These are phyloP conservation scores for Trichoderma sp. DNA, from an alignment of 2,329 filamentous ascomycete genomes.

Conservation along the genomic window DNA sequence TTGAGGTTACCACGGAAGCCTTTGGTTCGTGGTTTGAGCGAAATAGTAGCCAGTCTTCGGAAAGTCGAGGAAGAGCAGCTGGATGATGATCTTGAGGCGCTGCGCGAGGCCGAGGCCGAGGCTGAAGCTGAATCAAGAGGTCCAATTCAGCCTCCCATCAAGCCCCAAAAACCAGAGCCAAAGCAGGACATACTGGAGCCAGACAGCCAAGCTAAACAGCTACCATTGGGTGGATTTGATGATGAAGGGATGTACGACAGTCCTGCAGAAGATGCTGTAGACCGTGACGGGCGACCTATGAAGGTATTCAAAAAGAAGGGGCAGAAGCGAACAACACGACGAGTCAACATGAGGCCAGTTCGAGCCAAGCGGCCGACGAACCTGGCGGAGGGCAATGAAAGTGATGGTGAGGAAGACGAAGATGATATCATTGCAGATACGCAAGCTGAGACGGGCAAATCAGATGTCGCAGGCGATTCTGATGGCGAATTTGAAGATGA, in stretches of 20 bases:
- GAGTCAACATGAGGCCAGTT: slow-evolving; percentile 60
- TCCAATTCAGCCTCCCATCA: slow-evolving; percentile 22
- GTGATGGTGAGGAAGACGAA: slow-evolving; percentile 33
- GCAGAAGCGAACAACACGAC: slow-evolving; percentile 72
- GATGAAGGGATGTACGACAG: slow-evolving; percentile 59
- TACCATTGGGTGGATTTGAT: slow-evolving; percentile 59
- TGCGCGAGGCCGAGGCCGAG: slow-evolving; percentile 72
- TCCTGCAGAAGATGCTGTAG: slow-evolving; percentile 45
- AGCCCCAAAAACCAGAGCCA: slow-evolving; percentile 24
- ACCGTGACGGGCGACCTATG: slow-evolving; percentile 56
- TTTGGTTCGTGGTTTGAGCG: slow-evolving; percentile 67
- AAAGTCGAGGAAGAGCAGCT: slow-evolving; percentile 66
- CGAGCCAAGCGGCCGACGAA: slow-evolving; percentile 45
- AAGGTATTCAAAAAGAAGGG: slow-evolving; percentile 78
- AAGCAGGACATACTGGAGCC: slow-evolving; percentile 40
- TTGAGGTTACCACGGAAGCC: slow-evolving; percentile 56
- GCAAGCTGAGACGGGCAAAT: slow-evolving; percentile 22
- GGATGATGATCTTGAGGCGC: slow-evolving; percentile 70
- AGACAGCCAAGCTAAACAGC: slow-evolving; percentile 43
- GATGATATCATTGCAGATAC: slow-evolving; percentile 34
- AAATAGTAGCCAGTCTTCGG: slow-evolving; percentile 67
- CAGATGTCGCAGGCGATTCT: slow-evolving; percentile 19
- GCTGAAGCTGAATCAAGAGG: slow-evolving; percentile 35
- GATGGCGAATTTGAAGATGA: slow-evolving; percentile 23
- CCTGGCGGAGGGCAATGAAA: slow-evolving; percentile 23